Evolutionary conservation across 1,284 basidiomycete genomes (phyloP).

Genomic region (Ganoderma sinense): DNA sequence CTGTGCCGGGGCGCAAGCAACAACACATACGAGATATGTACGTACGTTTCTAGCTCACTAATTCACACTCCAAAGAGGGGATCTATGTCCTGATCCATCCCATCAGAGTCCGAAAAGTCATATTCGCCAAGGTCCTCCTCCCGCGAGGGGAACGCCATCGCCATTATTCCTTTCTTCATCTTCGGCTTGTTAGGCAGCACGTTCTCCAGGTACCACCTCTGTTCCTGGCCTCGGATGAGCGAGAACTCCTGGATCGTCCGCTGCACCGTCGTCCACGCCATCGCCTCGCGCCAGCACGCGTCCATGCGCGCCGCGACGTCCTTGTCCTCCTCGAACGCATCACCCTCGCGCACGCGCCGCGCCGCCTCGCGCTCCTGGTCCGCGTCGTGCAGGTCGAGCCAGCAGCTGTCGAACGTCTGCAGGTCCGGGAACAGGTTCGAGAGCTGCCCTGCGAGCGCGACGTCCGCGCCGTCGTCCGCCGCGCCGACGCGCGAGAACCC

Average conservation of each 20-base stretch:
- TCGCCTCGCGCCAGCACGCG: not conserved
- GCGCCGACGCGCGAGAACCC: constrained; percentile 1
- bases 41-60: not conserved
- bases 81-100: not conserved
- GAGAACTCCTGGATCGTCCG: not conserved
- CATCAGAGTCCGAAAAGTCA: not conserved
- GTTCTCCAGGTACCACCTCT: not conserved
- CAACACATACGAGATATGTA: not conserved
- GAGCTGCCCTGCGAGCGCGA: constrained; percentile 7
- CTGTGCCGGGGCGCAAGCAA: not conserved
- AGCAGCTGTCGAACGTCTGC: constrained; percentile 1
- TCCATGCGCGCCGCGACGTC: not conserved
- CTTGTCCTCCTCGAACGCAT: not conserved
- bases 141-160: not conserved
- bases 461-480: not conserved
- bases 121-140: not conserved
- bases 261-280: constrained; percentile 3
- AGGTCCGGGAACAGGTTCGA: constrained; percentile 11
- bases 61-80: not conserved
- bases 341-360: not conserved
- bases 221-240: constrained; percentile 4
- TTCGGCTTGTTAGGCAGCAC: not conserved
- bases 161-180: not conserved
- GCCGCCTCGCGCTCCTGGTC: not conserved
- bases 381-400: constrained; percentile 2